Base-by-base conservation (phyloP, 139 green algal species). In the Micractinium sp. region DNA sequence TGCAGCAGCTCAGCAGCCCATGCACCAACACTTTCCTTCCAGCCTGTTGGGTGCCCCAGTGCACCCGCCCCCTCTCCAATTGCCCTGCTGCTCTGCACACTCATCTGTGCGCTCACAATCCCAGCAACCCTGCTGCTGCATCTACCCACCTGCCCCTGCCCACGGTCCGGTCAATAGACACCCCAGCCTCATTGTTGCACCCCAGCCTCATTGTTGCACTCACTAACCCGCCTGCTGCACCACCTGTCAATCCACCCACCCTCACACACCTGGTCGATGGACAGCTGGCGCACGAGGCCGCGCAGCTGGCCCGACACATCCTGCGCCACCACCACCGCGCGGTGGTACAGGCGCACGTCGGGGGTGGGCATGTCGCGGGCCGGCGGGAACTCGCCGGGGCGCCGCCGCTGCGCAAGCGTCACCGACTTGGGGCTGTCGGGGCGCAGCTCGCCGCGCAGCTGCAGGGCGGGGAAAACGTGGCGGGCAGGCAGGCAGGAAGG, bases 281-380 rank as follows among this genome's bases (percentile, higher is more conserved):
- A 97, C 69, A 99, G 94, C 95, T 99, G 96, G 63, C 97, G 90
- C 71, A 99, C 96, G 39, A 99, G 89, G 61, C 97, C 95, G 18
- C 95, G 93, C 79, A 98, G 67, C 36, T 85, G 60, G 77, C 93
- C 92, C 88, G 78, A 75, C 31, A 90, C 73, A 18, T 95, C 93
- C 31, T 79, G 38, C 87, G 96, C 94, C 41, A 99, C 97, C 71
- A 99, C 97, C 41, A 99, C 96, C 3, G 96, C 97, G 33, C 97
- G 93, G 90, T 99, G 96, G 90, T 98, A 97, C 82, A 99, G 92
- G 75, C 96, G 91, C 76, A 99, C 97, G 73, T 98, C 96, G 1
- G 97, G 96, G 22, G 95, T 98, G 16, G 95, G 93, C 47, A 93
- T 88, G 89, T 90, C 88, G 36, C 91, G 89, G 31, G 41, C 36